These are phyloP conservation scores for Hibiscus mutabilis DNA, from an alignment of 345 rosid species.

Conservation along the genomic window DNA sequence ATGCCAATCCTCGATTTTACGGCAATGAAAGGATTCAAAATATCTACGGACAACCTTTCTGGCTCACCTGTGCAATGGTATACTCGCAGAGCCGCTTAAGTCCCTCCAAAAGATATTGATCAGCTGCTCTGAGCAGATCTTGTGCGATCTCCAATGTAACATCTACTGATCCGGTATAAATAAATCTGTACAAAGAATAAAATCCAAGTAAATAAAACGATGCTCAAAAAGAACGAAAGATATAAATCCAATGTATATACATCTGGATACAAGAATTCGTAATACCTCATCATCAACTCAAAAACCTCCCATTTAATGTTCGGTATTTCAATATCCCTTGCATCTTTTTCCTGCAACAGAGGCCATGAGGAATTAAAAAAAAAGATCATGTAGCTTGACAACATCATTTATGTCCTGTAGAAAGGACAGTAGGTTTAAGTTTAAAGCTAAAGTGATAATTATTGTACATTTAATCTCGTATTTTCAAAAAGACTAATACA, in stretches of 20 bases:
- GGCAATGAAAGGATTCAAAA: slow-evolving; percentile 12
- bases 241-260: slow-evolving; percentile 1
- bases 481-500: background rate
- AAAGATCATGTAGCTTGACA: background rate
- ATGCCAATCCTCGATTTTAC: slow-evolving; percentile 5
- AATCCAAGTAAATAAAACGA: slow-evolving; percentile 10
- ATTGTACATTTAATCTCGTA: background rate
- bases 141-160: slow-evolving; percentile 74
- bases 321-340: slow-evolving; percentile 96
- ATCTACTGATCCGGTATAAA: slow-evolving; percentile 94
- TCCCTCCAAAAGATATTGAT: slow-evolving; percentile 95
- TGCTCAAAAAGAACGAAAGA: background rate
- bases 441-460: background rate
- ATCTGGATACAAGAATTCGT: slow-evolving; percentile 7
- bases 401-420: background rate
- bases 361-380: background rate
- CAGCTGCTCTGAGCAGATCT: slow-evolving; percentile 99
- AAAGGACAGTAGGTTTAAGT: background rate
- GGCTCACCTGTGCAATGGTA: slow-evolving; percentile 89
- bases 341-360: slow-evolving; percentile 76
- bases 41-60: slow-evolving; percentile 1
- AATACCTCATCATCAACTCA: slow-evolving; percentile 98
- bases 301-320: slow-evolving; percentile 99
- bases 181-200: slow-evolving; percentile 52
- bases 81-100: slow-evolving; percentile 96